Evolutionary conservation across 441 rosid genomes (phyloP).

Genomic region (Populus hybrid): DNA sequence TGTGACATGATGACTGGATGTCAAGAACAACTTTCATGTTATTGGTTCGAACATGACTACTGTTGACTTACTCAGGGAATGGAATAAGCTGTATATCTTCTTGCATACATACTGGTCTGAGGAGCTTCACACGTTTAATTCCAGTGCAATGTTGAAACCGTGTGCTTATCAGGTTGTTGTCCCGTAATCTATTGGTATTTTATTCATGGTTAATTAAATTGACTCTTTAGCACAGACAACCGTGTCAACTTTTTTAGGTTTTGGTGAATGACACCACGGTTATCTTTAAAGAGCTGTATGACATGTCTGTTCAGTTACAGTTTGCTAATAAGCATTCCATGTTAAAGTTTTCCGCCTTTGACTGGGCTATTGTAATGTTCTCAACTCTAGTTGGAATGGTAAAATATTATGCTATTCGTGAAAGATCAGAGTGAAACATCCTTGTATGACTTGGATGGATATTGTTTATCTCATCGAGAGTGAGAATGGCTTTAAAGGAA

Average conservation of each 20-base stretch:
- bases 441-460: neutral
- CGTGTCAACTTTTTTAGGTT: conserved; percentile 6
- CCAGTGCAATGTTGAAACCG: neutral
- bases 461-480: no score
- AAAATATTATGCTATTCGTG: neutral
- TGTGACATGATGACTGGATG: conserved; percentile 24
- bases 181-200: neutral
- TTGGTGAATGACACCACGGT: neutral
- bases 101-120: neutral
- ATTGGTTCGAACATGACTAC: neutral
- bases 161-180: neutral
- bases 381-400: neutral
- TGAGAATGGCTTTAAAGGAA: no score
- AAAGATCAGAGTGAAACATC: neutral
- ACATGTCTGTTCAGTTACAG: neutral
- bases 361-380: neutral
- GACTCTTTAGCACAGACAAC: neutral
- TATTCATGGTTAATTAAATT: neutral
- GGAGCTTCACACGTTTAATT: neutral
- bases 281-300: neutral
- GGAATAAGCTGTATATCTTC: neutral
- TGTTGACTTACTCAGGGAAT: neutral
- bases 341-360: neutral
- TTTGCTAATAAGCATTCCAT: neutral
- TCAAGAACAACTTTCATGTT: neutral